These are phyloP conservation scores for Mentha longifolia DNA, from an alignment of 257 asterid species.

Conservation along the genomic window DNA sequence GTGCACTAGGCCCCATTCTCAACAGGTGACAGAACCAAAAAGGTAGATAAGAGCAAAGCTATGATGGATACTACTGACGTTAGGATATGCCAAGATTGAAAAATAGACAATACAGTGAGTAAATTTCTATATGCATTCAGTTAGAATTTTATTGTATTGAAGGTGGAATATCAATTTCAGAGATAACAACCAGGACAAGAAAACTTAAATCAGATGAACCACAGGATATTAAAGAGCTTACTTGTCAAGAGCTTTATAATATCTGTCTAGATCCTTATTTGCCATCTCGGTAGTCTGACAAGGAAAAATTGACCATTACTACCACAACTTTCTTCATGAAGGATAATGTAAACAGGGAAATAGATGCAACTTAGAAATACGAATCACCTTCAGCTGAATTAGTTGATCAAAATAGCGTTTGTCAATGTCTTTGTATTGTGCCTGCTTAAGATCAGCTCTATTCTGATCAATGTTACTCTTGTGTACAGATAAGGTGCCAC, in stretches of 20 bases:
- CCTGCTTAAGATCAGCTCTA: constrained; percentile 80
- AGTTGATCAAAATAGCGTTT: constrained; percentile 95
- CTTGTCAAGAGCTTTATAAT: constrained; percentile 96
- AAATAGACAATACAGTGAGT: constrained; percentile 2
- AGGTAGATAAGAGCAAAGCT: constrained; percentile 2
- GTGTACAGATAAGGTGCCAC: constrained; percentile 83
- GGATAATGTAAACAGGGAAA: constrained; percentile 2
- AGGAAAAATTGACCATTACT: constrained; percentile 23
- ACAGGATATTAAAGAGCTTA: constrained; percentile 48
- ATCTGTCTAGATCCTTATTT: constrained; percentile 96
- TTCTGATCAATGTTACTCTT: constrained; percentile 79
- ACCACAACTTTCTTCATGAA: neutral
- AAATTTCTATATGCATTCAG: constrained; percentile 1
- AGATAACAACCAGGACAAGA: neutral
- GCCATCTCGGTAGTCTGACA: constrained; percentile 99
- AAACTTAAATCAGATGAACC: neutral
- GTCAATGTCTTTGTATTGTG: constrained; percentile 96
- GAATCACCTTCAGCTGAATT: constrained; percentile 87
- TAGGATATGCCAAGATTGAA: neutral
- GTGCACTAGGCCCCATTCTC: neutral
- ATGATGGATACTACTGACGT: neutral
- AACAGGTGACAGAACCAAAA: neutral
- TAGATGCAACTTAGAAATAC: constrained; percentile 18
- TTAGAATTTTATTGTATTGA: neutral
- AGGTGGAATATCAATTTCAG: constrained; percentile 5